Percentiles rank a stretch among this genome's conserved stretches.
Conservation (phyloP, 2,329 filamentous ascomycete species). For the Alternaria conjuncta region DNA sequence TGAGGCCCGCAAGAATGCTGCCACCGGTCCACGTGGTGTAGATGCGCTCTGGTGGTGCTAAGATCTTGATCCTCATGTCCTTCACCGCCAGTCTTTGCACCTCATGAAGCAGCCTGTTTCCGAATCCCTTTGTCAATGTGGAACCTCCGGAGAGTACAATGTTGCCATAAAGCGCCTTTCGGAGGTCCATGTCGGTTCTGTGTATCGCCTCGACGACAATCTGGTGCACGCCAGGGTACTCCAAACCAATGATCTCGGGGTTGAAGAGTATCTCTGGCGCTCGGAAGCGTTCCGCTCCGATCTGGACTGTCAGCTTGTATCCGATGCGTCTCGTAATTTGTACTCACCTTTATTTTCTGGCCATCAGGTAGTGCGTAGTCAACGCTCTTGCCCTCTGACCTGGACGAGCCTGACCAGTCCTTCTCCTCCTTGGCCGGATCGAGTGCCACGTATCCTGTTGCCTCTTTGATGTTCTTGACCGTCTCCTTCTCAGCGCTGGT, state of each 20-base stretch:
- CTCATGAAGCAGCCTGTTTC: slow-evolving; percentile 88
- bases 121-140: slow-evolving; percentile 95
- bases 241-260: slow-evolving; percentile 93
- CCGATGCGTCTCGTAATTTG: slow-evolving; percentile 6
- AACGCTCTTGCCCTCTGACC: slow-evolving; percentile 77
- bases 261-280: slow-evolving; percentile 98
- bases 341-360: slow-evolving; percentile 81
- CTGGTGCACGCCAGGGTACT: slow-evolving; percentile 96
- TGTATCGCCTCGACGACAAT: slow-evolving; percentile 97
- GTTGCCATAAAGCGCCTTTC: slow-evolving; percentile 92
- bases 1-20: slow-evolving; percentile 93
- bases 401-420: slow-evolving; percentile 81
- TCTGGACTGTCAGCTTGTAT: slow-evolving; percentile 56
- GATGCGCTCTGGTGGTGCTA: slow-evolving; percentile 94
- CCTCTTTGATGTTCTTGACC: slow-evolving; percentile 97
- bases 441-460: slow-evolving; percentile 85
- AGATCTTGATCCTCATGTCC: slow-evolving; percentile 99
- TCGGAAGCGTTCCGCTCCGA: slow-evolving; percentile 92
- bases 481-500: slow-evolving; percentile 99
- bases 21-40: slow-evolving; percentile 99
- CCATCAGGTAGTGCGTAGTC: slow-evolving; percentile 94
- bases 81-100: slow-evolving; percentile 93
- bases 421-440: slow-evolving; percentile 96
- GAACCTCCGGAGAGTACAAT: slow-evolving; percentile 97
- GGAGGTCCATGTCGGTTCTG: slow-evolving; percentile 91